Percentiles rank a stretch among this genome's conserved stretches.
These are phyloP conservation scores for Oldenlandia corymbosa DNA, from an alignment of 257 asterid genomes.

Conservation along the genomic window DNA sequence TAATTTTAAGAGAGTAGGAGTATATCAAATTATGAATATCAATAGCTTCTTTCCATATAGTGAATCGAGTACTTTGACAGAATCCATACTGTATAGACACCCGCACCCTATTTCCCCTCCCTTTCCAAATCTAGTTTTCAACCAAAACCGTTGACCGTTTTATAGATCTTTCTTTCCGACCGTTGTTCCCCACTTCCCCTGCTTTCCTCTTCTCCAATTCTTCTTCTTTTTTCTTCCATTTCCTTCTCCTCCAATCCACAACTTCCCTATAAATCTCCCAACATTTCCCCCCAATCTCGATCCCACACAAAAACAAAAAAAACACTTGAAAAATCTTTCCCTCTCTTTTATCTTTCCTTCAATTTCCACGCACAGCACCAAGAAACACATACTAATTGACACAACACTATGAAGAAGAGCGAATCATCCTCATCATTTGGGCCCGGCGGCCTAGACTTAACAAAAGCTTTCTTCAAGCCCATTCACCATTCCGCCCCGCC, in stretches of 20 bases:
- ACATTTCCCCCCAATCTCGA: background rate
- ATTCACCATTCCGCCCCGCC: slow-evolving; percentile 39
- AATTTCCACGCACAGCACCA: slow-evolving; percentile 1
- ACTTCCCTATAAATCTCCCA: background rate
- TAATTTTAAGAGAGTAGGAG: no score
- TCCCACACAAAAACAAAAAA: background rate
- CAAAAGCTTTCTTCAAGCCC: slow-evolving; percentile 54
- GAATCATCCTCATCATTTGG: slow-evolving; percentile 55
- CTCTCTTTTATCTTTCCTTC: background rate
- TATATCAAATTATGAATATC: no score
- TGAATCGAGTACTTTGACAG: background rate
- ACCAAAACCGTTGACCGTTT: slow-evolving; percentile 20
- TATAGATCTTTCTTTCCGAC: slow-evolving; percentile 2
- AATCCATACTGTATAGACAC: background rate
- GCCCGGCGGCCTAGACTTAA: slow-evolving; percentile 71
- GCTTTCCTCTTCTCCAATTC: background rate
- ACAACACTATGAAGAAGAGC: slow-evolving; percentile 48
- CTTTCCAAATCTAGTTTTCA: background rate
- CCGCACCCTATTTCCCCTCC: background rate
- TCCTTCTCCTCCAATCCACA: slow-evolving; percentile 6
- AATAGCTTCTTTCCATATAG: no score
- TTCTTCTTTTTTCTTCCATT: background rate
- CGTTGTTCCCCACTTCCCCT: no score
- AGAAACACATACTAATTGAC: no score
- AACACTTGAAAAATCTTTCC: background rate